Evolutionary conservation across 2,329 filamentous ascomycete species (phyloP).

Genomic region (Fusarium avenaceum): DNA sequence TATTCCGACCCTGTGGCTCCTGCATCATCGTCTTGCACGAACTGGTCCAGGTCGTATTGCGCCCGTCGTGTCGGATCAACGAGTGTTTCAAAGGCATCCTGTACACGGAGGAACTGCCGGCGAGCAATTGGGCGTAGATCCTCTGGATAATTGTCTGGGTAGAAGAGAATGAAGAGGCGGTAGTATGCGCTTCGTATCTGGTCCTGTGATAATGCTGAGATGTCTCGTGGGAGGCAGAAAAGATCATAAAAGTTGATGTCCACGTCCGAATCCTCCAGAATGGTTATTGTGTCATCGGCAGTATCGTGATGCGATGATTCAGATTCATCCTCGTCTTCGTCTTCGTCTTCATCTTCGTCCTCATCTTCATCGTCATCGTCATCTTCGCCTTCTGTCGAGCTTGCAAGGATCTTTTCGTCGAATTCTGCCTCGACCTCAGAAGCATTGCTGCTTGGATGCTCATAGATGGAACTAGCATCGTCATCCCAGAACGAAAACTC

Average conservation of each 20-base stretch:
- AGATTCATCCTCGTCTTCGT: not conserved
- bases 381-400: not conserved
- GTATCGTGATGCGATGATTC: conserved; percentile 7
- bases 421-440: not conserved
- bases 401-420: not conserved
- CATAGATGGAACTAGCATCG: conserved; percentile 61
- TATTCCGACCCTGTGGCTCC: conserved; percentile 38
- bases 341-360: not conserved
- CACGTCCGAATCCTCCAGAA: conserved; percentile 10
- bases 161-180: conserved; percentile 60
- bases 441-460: conserved; percentile 46
- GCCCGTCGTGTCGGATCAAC: conserved; percentile 58
- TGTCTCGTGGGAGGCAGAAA: conserved; percentile 57
- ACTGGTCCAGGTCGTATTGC: conserved; percentile 57
- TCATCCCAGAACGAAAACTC: conserved; percentile 64
- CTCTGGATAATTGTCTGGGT: conserved; percentile 59
- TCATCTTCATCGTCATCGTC: not conserved
- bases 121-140: conserved; percentile 56
- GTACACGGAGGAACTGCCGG: conserved; percentile 57
- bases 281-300: conserved; percentile 24
- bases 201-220: conserved; percentile 45
- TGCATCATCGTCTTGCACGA: conserved; percentile 40
- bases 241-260: conserved; percentile 60
- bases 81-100: conserved; percentile 63
- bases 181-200: conserved; percentile 61